Evolutionary conservation across 2,329 filamentous ascomycete species (phyloP), one percentile per base, ranked within the genome.

Genomic region (Pseudogymnoascus sp.): DNA sequence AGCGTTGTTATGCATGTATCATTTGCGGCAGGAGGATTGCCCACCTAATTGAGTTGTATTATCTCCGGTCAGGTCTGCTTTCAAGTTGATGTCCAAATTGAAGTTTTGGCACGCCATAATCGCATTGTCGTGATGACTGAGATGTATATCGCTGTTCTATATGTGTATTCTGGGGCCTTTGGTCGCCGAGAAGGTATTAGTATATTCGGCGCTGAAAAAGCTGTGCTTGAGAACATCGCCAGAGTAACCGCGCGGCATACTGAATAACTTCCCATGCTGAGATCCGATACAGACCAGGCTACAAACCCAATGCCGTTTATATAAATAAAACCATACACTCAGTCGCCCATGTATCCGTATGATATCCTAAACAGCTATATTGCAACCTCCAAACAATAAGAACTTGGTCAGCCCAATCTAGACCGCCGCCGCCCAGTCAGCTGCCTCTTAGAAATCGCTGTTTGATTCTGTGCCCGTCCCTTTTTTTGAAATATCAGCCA

Each of bases 1-100:
- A 55, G 48, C 48, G 48, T 31, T 48, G 42, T 51, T 55, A 55
- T 55, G 48, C 33, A 55, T 55, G n/a, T 55, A 55, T 55, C 48
- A 55, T 55, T 55, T 55, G 48, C n/a, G 48, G 48, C 48, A 55
- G 48, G 29, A 55, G 48, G 29, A 55, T 35, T 55, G 29, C 48
- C 48, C 29, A 55, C 48, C 48, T 55, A 55, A 55, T 55, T 55
- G 29, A 55, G 48, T 55, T 33, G 48, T 55, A 55, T 55, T 55
- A 55, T 55, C 48, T 55, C 44, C 10, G 29, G 48, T 35, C 21
- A 35, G n/a, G 2, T 55, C 29, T 55, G 29, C 29, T 55, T 55
- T 51, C 7, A 51, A 51, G 7, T 31, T 29, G 4, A 7, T 55
- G 48, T 29, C 48, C 10, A 55, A 55, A 17, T 35, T 15, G 12